Conservation (phyloP, 2,329 filamentous ascomycete species). For the Geosmithia flava region DNA sequence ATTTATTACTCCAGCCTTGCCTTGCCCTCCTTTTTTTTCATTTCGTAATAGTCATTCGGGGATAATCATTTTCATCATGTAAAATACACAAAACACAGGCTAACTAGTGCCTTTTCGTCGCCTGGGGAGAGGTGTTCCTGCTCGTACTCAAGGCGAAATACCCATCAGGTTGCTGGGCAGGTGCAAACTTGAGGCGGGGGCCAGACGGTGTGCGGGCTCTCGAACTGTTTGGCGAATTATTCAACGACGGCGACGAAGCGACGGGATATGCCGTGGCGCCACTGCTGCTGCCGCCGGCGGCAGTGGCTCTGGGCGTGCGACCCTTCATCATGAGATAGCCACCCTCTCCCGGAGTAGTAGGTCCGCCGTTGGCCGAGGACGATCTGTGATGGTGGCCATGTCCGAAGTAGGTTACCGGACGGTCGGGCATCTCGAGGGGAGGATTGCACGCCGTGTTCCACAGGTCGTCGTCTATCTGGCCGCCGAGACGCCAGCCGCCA, state of each 20-base stretch:
- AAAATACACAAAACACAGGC: too few species aligned
- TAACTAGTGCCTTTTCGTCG: slow-evolving; percentile 12
- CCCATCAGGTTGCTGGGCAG: slow-evolving; percentile 17
- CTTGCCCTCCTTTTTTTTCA: too few species aligned
- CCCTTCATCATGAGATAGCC: slow-evolving; percentile 31
- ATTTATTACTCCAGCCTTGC: too few species aligned
- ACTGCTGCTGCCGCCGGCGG: neutral
- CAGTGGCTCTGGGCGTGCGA: slow-evolving; percentile 20
- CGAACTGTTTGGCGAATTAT: slow-evolving; percentile 31
- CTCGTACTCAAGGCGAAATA: slow-evolving; percentile 26
- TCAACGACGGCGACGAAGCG: slow-evolving; percentile 2
- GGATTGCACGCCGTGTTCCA: slow-evolving; percentile 40
- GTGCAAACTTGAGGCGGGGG: slow-evolving; percentile 14
- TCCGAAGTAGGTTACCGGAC: slow-evolving; percentile 6
- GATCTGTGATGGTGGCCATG: slow-evolving; percentile 22
- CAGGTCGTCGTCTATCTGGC: slow-evolving; percentile 24
- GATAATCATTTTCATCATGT: too few species aligned
- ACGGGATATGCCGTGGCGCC: neutral
- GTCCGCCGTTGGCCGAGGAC: slow-evolving; percentile 18
- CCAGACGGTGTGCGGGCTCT: slow-evolving; percentile 34
- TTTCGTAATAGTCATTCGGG: too few species aligned
- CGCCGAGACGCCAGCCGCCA: slow-evolving; percentile 38
- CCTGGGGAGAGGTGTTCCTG: slow-evolving; percentile 14
- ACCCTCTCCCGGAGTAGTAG: slow-evolving; percentile 25
- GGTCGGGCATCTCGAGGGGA: slow-evolving; percentile 34